A percentile compares a stretch with the other conserved stretches of the same genome.
These are phyloP conservation scores for Ceratorhiza oryzae-sativae DNA, from an alignment of 1,284 basidiomycete genomes.

Conservation along the genomic window DNA sequence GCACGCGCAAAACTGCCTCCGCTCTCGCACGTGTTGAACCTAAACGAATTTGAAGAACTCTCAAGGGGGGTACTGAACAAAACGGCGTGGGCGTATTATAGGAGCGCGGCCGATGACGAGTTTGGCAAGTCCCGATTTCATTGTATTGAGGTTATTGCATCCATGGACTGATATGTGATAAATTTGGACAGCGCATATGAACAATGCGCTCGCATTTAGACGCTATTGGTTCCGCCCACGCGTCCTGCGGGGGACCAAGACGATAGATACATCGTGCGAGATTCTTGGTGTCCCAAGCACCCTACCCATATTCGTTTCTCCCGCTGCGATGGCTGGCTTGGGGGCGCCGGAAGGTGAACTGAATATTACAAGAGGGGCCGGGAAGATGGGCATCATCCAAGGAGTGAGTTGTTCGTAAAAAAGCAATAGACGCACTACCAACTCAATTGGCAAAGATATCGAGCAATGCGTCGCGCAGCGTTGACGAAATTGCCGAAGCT, in stretches of 20 bases:
- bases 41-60: conserved; percentile 55
- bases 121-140: conserved; percentile 44
- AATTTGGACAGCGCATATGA: conserved; percentile 46
- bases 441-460: conserved; percentile 39
- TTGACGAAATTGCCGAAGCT: conserved; percentile 59
- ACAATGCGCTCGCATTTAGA: conserved; percentile 53
- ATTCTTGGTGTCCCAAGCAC: conserved; percentile 50
- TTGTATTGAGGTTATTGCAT: neutral
- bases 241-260: conserved; percentile 46
- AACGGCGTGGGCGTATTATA: conserved; percentile 57
- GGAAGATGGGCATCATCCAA: conserved; percentile 53
- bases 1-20: conserved; percentile 51
- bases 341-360: conserved; percentile 58
- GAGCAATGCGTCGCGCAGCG: conserved; percentile 53
- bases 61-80: conserved; percentile 53
- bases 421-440: neutral
- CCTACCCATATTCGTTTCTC: conserved; percentile 56
- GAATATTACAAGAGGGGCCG: conserved; percentile 56
- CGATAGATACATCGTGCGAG: conserved; percentile 47
- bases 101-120: conserved; percentile 53
- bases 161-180: conserved; percentile 20
- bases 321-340: conserved; percentile 57
- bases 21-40: conserved; percentile 52
- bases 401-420: conserved; percentile 47
- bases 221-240: conserved; percentile 56